Evolutionary conservation across 139 green algal species (phyloP).

Genomic region (Coelastrella sp.): DNA sequence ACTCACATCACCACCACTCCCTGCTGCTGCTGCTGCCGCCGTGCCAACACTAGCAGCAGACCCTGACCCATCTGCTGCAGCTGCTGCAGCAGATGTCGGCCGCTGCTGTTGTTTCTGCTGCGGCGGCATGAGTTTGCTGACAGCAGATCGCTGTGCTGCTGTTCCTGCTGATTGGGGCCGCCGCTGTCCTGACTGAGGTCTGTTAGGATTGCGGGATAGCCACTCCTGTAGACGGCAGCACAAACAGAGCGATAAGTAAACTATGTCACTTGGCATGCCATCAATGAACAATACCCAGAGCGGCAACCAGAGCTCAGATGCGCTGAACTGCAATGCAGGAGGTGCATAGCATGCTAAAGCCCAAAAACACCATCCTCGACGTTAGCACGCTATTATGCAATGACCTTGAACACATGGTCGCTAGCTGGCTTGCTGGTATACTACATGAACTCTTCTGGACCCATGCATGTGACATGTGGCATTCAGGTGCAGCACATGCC

Average conservation of each 20-base stretch:
- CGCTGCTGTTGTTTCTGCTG: slow-evolving; percentile 32
- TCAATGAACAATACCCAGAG: neutral
- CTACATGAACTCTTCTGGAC: too few relatives aligned
- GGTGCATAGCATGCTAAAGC: too few relatives aligned
- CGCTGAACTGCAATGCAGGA: too few relatives aligned
- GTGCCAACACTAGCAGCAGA: neutral
- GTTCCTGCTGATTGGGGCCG: slow-evolving; percentile 23
- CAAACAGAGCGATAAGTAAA: neutral
- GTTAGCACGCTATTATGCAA: neutral
- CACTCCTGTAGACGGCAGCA: slow-evolving; percentile 11
- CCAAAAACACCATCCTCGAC: too few relatives aligned
- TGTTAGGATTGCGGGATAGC: slow-evolving; percentile 19
- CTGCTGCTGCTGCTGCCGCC: neutral
- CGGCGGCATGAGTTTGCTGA: neutral
- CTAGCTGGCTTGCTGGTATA: too few relatives aligned
- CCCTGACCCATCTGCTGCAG: neutral
- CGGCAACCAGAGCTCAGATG: neutral
- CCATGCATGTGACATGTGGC: too few relatives aligned
- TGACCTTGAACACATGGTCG: neutral
- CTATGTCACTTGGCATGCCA: neutral
- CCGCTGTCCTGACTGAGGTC: slow-evolving; percentile 12
- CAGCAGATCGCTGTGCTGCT: slow-evolving; percentile 11
- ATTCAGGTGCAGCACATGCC: too few relatives aligned
- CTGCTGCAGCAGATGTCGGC: slow-evolving; percentile 3
- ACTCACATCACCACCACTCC: neutral